A percentile compares a stretch with the other conserved stretches of the same genome.
These are phyloP conservation scores for Penicillium taxi DNA, from an alignment of 495 filamentous ascomycete genomes.

Conservation along the genomic window DNA sequence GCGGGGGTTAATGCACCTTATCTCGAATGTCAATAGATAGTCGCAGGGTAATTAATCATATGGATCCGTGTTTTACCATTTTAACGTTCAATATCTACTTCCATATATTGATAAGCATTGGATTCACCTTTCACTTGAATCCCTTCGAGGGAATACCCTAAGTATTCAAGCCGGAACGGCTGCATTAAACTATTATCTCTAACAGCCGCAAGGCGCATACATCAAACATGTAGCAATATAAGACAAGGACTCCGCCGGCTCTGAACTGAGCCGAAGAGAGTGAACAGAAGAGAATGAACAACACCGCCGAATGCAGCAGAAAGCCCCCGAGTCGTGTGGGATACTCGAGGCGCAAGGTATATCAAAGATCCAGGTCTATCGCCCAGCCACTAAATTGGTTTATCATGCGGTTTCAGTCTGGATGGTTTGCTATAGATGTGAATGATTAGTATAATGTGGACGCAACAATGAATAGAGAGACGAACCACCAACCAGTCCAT, in stretches of 20 bases:
- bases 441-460: slow-evolving; percentile 8
- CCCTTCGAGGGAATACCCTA: no score
- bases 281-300: slow-evolving; percentile 18
- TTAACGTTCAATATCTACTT: no score
- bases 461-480: slow-evolving; percentile 11
- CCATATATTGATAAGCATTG: no score
- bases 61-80: no score
- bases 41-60: no score
- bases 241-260: slow-evolving; percentile 27
- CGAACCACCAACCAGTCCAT: slow-evolving; percentile 99
- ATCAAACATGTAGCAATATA: slow-evolving; percentile 33
- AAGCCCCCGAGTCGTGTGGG: slow-evolving; percentile 9
- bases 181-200: slow-evolving; percentile 37
- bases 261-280: slow-evolving; percentile 20
- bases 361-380: slow-evolving; percentile 33
- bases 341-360: slow-evolving; percentile 20
- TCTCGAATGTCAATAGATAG: not conserved
- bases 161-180: no score
- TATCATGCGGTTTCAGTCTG: slow-evolving; percentile 41
- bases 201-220: slow-evolving; percentile 17
- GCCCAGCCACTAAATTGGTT: slow-evolving; percentile 26
- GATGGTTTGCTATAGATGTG: slow-evolving; percentile 34
- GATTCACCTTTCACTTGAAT: not conserved
- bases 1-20: slow-evolving; percentile 16
- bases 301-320: slow-evolving; percentile 19